Base-by-base conservation (phyloP, 208 protist genomes). In the Leishmania lainsoni region DNA sequence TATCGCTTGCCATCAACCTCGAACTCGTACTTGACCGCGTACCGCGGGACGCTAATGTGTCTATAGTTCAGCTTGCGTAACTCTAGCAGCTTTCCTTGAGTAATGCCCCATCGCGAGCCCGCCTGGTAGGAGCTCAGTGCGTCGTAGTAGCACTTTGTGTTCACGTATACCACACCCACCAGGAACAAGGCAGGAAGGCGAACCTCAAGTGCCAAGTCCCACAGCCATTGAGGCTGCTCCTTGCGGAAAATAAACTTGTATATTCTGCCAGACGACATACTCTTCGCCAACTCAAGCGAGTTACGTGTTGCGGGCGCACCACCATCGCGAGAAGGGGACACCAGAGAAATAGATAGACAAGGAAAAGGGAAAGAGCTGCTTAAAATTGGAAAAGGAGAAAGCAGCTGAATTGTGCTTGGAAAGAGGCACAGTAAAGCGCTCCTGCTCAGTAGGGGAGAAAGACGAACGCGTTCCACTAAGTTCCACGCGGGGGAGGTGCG, bases 21-120 rank as follows among this genome's bases (percentile, higher is more conserved):
- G 59, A 89, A 97, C 82, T 96, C 92, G 80, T 97, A 97, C 81
- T 89, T 90, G 14, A 95, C 90, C 5, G 92, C 85, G 80, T 97
- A 97, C 32, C 94, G 86, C 22, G 94, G 94, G 2, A 97, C 91
- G 61, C 86, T 94, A 75, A 95, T 96, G 84, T 95, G 94, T 26
- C 92, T 89, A 75, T 97, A 97, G 80, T 95, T 96, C 8, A 95
- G 85, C 83, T 94, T 94, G n/a, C 87, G 85, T n/a, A 97, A 84
- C 81, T 97, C 92, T 52, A 97, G 84, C 17, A 97, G 87, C 78
- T 90, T 96, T 22, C 94, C 94, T 32, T 75, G 59, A 22, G 92
- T 90, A 59, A 95, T 94, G 48, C 87, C 90, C 92, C 92, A 97
- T 32, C 84, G 83, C 49, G 91, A 86, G 72, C 90, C 87, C 6